Conservation (phyloP, 169 alveolate genomes). For the Prorocentrum cordatum region DNA sequence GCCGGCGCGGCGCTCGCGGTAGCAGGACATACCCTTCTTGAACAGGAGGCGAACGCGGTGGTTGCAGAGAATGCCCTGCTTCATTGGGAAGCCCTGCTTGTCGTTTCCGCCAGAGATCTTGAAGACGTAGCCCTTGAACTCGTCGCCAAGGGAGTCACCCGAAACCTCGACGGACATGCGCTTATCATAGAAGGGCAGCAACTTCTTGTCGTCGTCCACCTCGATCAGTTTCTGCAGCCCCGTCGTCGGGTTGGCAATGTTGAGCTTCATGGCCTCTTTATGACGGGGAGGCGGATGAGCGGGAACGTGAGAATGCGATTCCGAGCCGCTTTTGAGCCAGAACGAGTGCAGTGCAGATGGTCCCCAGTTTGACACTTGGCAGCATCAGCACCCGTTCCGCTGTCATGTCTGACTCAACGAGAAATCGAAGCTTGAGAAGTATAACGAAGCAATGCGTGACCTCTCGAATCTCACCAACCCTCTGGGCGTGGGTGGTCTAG, state of each 20-base stretch:
- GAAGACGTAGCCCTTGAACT: constrained; percentile 95
- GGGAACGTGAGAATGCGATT: too few species aligned
- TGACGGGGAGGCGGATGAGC: too few species aligned
- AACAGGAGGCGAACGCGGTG: constrained; percentile 85
- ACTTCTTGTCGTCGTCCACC: constrained; percentile 96
- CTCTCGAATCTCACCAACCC: too few species aligned
- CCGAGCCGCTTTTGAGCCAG: too few species aligned
- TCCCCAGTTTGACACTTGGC: too few species aligned
- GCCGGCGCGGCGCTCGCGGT: constrained; percentile 97
- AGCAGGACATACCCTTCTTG: constrained; percentile 80
- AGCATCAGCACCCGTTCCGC: too few species aligned
- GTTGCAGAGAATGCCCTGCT: constrained; percentile 95
- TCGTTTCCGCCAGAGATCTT: constrained; percentile 95
- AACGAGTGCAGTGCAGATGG: too few species aligned
- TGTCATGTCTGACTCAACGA: too few species aligned
- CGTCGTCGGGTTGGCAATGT: constrained; percentile 70
- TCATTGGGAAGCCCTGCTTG: constrained; percentile 99
- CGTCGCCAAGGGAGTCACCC: constrained; percentile 97
- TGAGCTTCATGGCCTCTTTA: constrained; percentile 66
- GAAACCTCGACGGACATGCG: constrained; percentile 92
- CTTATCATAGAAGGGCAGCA: constrained; percentile 94
- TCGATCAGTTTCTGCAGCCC: constrained; percentile 93
- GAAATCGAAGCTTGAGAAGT: too few species aligned
- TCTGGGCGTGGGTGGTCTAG: too few species aligned
- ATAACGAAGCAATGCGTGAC: too few species aligned